Evolutionary conservation across 805 yeast genomes (phyloP).

Genomic region (Myxozyma udenii): DNA sequence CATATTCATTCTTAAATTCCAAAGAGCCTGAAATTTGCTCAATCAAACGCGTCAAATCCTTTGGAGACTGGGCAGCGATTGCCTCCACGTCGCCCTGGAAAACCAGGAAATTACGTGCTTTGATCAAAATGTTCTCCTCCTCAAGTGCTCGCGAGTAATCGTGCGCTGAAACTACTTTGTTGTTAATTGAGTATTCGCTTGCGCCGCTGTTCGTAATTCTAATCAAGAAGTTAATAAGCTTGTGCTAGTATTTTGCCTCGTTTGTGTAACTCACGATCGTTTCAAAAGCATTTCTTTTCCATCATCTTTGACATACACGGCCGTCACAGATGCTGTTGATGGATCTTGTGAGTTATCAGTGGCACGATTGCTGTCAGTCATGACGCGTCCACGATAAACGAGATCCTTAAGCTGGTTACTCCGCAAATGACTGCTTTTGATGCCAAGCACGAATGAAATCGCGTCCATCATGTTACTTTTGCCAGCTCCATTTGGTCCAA

Average conservation of each 20-base stretch:
- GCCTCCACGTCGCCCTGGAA: conserved; percentile 97
- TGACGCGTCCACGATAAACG: conserved; percentile 68
- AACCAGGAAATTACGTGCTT: conserved; percentile 87
- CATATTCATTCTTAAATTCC: conserved; percentile 66
- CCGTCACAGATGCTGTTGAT: conserved; percentile 67
- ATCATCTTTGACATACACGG: conserved; percentile 60
- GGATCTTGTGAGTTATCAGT: conserved; percentile 30
- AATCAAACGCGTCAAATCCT: conserved; percentile 65
- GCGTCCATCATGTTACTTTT: conserved; percentile 98
- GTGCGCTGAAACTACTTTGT: conserved; percentile 54
- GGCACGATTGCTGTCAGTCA: conserved; percentile 31
- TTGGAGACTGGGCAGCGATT: conserved; percentile 81
- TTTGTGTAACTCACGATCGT: conserved; percentile 42
- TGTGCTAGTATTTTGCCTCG: not conserved
- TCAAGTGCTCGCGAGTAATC: conserved; percentile 67
- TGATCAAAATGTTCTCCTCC: conserved; percentile 75
- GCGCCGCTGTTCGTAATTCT: conserved; percentile 49
- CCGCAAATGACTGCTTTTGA: conserved; percentile 69
- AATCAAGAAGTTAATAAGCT: not conserved
- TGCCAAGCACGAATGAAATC: conserved; percentile 88
- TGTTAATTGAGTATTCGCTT: conserved; percentile 67
- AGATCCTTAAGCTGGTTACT: conserved; percentile 71
- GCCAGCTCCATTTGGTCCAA: conserved; percentile 99
- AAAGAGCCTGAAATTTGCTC: conserved; percentile 83
- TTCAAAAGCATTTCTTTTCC: conserved; percentile 61